These are phyloP conservation scores for Daldinia grandis DNA, from an alignment of 495 filamentous ascomycete genomes.

Conservation along the genomic window DNA sequence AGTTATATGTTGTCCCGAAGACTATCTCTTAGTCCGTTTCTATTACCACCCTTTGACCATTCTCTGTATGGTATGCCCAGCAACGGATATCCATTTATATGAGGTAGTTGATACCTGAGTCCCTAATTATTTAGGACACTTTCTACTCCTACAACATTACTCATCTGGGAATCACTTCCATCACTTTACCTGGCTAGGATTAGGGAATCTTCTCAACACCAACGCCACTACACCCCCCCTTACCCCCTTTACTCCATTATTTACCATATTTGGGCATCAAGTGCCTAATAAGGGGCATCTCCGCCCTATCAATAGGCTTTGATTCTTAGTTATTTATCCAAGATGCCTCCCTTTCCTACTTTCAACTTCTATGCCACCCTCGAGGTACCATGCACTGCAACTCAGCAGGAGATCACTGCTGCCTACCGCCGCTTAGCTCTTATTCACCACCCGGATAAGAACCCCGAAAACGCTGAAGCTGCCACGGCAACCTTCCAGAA, in stretches of 20 bases:
- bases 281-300: neutral
- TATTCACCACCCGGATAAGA: slow-evolving; percentile 94
- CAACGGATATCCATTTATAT: too few species aligned
- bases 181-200: neutral
- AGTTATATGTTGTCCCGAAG: too few species aligned
- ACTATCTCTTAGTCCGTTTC: too few species aligned
- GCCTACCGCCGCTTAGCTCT: slow-evolving; percentile 93
- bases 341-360: slow-evolving; percentile 22
- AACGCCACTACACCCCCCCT: neutral
- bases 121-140: too few species aligned
- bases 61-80: too few species aligned
- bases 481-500: slow-evolving; percentile 47
- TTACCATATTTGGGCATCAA: too few species aligned
- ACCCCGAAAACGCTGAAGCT: slow-evolving; percentile 68
- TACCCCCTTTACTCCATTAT: neutral
- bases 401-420: slow-evolving; percentile 88
- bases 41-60: too few species aligned
- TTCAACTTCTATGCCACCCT: slow-evolving; percentile 94
- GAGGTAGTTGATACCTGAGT: too few species aligned
- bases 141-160: too few species aligned
- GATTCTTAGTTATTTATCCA: neutral
- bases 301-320: neutral
- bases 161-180: neutral
- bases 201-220: neutral
- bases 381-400: slow-evolving; percentile 83